phyloP scores from a whole-genome alignment of 148 eudicot species.

The Cornus florida region DNA sequence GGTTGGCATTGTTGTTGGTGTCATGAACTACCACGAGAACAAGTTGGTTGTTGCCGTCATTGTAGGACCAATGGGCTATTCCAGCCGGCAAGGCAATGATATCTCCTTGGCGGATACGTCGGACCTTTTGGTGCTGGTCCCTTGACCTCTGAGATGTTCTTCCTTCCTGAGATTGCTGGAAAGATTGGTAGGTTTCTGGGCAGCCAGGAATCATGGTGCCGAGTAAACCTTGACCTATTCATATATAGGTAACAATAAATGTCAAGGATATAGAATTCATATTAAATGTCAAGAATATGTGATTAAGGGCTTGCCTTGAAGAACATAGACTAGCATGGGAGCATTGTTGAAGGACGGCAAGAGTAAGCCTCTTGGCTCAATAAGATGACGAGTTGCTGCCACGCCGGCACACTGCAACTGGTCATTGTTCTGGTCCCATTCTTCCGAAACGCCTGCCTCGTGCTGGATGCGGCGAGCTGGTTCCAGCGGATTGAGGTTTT shows the following conservation, averaged over 20 bases:
- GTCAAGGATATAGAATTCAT: too few relatives aligned
- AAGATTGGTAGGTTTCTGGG: constrained; percentile 13
- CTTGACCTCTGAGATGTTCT: background rate
- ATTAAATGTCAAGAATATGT: background rate
- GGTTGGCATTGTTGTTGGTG: constrained; percentile 13
- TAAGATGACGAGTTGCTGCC: constrained; percentile 4
- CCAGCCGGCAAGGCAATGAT: constrained; percentile 27
- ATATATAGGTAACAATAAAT: too few relatives aligned
- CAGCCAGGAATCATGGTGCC: background rate
- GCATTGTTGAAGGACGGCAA: constrained; percentile 11
- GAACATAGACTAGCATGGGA: constrained; percentile 6
- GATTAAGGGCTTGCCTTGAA: background rate
- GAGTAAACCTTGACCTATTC: background rate
- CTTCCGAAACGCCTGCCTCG: background rate
- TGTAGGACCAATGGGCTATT: constrained; percentile 21
- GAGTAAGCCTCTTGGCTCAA: constrained; percentile 5
- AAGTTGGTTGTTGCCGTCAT: constrained; percentile 22
- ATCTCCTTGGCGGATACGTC: constrained; percentile 21
- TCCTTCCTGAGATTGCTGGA: constrained; percentile 5
- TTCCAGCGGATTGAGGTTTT: constrained; percentile 6
- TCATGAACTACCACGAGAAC: constrained; percentile 19
- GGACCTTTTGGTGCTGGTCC: constrained; percentile 35
- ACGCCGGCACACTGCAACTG: constrained; percentile 7
- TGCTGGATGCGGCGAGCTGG: constrained; percentile 2
- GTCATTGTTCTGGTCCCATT: background rate